These are phyloP conservation scores for Cladosporium oxysporum DNA, from an alignment of 2,329 filamentous ascomycete species.

Conservation along the genomic window DNA sequence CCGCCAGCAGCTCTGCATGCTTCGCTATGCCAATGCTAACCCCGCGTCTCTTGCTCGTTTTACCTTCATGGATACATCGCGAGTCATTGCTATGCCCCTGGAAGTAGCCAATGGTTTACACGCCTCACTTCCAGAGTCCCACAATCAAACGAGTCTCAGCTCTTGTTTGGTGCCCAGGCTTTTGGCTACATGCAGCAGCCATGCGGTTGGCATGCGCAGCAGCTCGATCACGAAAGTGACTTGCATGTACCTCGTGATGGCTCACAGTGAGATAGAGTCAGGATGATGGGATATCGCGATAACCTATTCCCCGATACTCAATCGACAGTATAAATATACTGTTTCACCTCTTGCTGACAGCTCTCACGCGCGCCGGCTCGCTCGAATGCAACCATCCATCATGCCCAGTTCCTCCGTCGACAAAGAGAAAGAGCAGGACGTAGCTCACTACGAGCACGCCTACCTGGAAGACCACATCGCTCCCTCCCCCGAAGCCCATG, in stretches of 20 bases:
- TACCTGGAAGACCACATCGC: constrained; percentile 2
- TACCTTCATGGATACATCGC: neutral
- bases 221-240: neutral
- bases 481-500: constrained; percentile 3
- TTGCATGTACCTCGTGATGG: constrained; percentile 16
- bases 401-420: neutral
- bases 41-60: constrained; percentile 12
- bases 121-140: neutral
- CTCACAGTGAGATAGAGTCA: neutral
- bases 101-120: neutral
- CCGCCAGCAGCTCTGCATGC: constrained; percentile 7
- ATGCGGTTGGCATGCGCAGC: constrained; percentile 15
- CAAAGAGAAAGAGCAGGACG: constrained; percentile 1
- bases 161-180: neutral
- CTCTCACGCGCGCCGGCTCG: neutral
- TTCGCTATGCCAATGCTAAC: constrained; percentile 15
- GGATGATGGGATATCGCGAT: neutral
- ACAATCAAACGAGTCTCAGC: neutral
- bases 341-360: neutral
- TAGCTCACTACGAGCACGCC: constrained; percentile 2
- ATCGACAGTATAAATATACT: neutral
- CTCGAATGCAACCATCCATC: neutral
- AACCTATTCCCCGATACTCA: neutral
- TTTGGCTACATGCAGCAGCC: neutral
- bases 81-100: neutral